Base-by-base conservation (phyloP, 345 rosid species). In the Syzygium aromaticum region DNA sequence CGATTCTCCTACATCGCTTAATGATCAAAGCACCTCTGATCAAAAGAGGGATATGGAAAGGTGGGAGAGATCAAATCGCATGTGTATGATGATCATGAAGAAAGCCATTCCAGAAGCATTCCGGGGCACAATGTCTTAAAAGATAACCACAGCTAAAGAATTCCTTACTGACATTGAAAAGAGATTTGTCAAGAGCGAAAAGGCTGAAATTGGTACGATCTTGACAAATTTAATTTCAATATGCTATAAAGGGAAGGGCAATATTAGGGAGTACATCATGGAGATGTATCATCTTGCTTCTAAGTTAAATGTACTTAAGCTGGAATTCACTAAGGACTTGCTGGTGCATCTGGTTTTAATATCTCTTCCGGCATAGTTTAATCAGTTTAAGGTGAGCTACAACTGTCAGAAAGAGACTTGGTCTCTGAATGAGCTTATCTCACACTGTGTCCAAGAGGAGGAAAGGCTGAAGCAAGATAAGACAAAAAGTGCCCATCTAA, bases 271-370 rank as follows among this genome's bases (percentile, higher is more conserved):
- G 90, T 51, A 89, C 53, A 73, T 87, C n/a, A 53, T 84, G 87
- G 84, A 89, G 17, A 84, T 89, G 88, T 73, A 83, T 30, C 23
- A 85, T 85, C 33, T 85, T 78, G 86, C 87, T 87, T 85, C 89
- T 3, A 87, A 85, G 28, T 54, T 87, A 16, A 89, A 77, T 14
- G 38, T 3, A 38, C 38, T 38, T 38, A 38, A 38, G 56, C 19
- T 86, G 21, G 87, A 73, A 21, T 14, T 86, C 30, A 84, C 85
- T 25, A 19, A 86, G 51, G 33, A 86, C 61, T 54, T 87, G n/a
- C 49, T 52, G 7, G 84, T 38, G 38, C 38, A 38, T 38, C 38
- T 38, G 38, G 38, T 38, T 38, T 38, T 38, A 38, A 38, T 38
- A 38, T 38, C 86, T 86, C 88, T 61, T 86, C 88, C 84, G 9